These are phyloP conservation scores for Chaetomium strumarium DNA, from an alignment of 2,329 filamentous ascomycete genomes.

Conservation along the genomic window DNA sequence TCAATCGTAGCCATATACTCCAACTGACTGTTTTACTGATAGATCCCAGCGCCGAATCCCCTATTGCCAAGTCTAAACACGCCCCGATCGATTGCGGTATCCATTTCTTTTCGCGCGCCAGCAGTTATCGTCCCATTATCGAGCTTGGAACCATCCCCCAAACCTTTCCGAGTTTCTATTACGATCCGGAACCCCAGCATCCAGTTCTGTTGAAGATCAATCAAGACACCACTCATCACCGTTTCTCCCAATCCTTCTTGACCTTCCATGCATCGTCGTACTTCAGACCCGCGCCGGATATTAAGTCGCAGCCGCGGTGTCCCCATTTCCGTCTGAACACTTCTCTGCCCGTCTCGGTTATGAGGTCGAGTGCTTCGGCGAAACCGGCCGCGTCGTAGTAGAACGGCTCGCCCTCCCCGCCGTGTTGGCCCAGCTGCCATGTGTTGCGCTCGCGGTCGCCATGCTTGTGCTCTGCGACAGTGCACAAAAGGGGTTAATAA, in stretches of 20 bases:
- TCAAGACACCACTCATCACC: background rate
- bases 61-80: no score
- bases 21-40: no score
- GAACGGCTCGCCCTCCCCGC: conserved; percentile 48
- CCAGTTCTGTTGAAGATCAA: background rate
- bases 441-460: conserved; percentile 40
- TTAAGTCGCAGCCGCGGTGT: conserved; percentile 35
- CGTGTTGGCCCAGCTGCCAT: conserved; percentile 47
- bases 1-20: no score
- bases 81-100: no score
- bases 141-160: no score
- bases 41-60: no score
- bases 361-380: conserved; percentile 37
- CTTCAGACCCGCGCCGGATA: conserved; percentile 23
- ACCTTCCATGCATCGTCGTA: conserved; percentile 34
- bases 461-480: conserved; percentile 33
- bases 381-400: conserved; percentile 44
- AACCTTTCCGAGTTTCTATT: no score
- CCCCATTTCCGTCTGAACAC: conserved; percentile 39
- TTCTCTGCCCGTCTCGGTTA: conserved; percentile 40
- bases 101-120: no score
- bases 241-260: conserved; percentile 31
- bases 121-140: no score
- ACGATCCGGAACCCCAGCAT: background rate
- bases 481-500: background rate